phyloP scores from a whole-genome alignment of 257 asterid genomes.

The Solanum arcanum region DNA sequence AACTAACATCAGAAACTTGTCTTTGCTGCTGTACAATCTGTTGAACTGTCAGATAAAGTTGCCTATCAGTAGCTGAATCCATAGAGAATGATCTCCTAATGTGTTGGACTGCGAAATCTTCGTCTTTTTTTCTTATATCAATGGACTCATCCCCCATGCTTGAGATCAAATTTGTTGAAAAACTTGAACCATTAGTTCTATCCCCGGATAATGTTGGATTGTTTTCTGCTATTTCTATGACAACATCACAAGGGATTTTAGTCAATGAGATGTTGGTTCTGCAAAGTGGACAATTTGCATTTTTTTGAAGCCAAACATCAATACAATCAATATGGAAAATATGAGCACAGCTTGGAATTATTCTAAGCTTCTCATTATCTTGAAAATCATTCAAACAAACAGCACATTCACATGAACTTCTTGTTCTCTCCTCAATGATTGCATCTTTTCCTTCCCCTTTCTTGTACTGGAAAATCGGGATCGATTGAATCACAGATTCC shows the following conservation, averaged over 20 bases:
- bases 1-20: conserved; percentile 11
- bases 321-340: conserved; percentile 25
- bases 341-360: conserved; percentile 56
- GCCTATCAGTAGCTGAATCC: conserved; percentile 67
- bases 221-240: conserved; percentile 45
- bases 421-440: neutral
- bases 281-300: conserved; percentile 61
- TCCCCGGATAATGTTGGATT: conserved; percentile 8
- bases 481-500: conserved; percentile 46
- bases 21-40: conserved; percentile 27
- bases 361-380: conserved; percentile 50
- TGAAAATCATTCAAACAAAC: conserved; percentile 74
- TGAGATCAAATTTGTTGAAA: neutral
- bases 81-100: conserved; percentile 77
- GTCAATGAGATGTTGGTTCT: conserved; percentile 23
- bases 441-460: conserved; percentile 4
- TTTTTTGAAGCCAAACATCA: conserved; percentile 69
- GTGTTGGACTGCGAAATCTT: conserved; percentile 39
- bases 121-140: conserved; percentile 41
- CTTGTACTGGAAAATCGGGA: conserved; percentile 48
- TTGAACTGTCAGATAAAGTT: conserved; percentile 52
- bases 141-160: conserved; percentile 84
- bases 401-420: conserved; percentile 33
- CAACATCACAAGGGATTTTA: conserved; percentile 21
- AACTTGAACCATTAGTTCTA: neutral